Evolutionary conservation across 1,139 yeast species (phyloP).

Genomic region (Suhomyces bolitotheri): DNA sequence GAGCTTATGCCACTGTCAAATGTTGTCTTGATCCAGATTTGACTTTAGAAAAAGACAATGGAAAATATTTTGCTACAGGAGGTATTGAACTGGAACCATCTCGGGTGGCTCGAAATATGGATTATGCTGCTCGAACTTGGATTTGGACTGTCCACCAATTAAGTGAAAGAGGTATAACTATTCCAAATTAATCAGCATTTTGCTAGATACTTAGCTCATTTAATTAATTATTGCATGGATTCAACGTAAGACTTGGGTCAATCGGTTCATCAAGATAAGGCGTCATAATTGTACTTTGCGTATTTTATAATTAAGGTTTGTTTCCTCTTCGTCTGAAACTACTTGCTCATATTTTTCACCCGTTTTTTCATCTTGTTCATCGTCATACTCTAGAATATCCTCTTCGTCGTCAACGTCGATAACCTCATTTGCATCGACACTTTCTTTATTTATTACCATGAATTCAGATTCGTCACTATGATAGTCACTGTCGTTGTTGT

Average conservation of each 20-base stretch:
- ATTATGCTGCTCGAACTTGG: slow-evolving; percentile 73
- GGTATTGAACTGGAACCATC: slow-evolving; percentile 60
- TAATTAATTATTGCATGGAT: slow-evolving; percentile 1
- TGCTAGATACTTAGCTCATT: background rate
- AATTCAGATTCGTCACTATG: slow-evolving; percentile 11
- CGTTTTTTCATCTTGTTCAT: slow-evolving; percentile 13
- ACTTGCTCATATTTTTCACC: slow-evolving; percentile 5
- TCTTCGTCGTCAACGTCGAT: slow-evolving; percentile 18
- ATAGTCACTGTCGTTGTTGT: slow-evolving; percentile 21
- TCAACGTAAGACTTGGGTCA: no score
- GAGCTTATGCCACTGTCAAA: slow-evolving; percentile 63
- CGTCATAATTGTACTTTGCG: slow-evolving; percentile 5
- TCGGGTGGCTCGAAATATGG: slow-evolving; percentile 56
- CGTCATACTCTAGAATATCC: slow-evolving; percentile 17
- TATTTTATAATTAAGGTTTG: slow-evolving; percentile 1
- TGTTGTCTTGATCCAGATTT: slow-evolving; percentile 61
- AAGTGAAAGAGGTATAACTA: slow-evolving; percentile 44
- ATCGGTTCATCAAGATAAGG: no score
- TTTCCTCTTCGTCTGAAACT: slow-evolving; percentile 3
- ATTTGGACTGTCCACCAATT: slow-evolving; percentile 76
- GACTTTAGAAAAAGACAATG: slow-evolving; percentile 57
- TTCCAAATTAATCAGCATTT: slow-evolving; percentile 13
- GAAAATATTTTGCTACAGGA: slow-evolving; percentile 64
- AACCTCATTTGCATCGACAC: slow-evolving; percentile 6
- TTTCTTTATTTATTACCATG: background rate